Percentiles rank a stretch among this genome's conserved stretches.
These are phyloP conservation scores for Trametes villosa DNA, from an alignment of 768 basidiomycete species.

Conservation along the genomic window DNA sequence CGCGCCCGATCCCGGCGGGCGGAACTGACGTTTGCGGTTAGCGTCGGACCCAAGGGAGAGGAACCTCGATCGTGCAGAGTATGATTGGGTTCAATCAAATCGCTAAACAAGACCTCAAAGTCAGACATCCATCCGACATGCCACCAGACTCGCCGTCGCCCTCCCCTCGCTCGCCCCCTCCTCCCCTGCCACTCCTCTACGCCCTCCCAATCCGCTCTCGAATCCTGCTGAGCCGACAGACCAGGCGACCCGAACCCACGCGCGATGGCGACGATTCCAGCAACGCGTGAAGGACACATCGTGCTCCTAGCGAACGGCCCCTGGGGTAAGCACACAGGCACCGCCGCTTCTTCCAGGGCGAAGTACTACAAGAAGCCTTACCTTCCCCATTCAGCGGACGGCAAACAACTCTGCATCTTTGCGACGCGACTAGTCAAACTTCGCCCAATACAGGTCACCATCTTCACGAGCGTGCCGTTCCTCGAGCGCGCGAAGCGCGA, in stretches of 20 bases:
- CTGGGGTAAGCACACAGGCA: conserved; percentile 7
- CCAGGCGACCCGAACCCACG: no score
- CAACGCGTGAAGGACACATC: conserved; percentile 4
- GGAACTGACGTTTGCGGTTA: not conserved
- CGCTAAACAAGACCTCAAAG: conserved; percentile 11
- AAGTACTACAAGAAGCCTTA: not conserved
- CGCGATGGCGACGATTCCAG: no score
- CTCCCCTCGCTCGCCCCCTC: not conserved
- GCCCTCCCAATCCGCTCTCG: no score
- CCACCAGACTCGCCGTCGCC: not conserved
- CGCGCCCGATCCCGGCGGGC: no score
- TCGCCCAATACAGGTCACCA: conserved; percentile 5
- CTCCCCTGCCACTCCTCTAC: not conserved
- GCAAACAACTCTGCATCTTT: conserved; percentile 12
- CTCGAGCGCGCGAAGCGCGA: conserved; percentile 10
- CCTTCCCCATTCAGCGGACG: not conserved
- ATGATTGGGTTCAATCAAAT: not conserved
- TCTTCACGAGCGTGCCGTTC: not conserved
- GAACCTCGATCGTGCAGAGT: not conserved
- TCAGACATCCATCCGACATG: conserved; percentile 6
- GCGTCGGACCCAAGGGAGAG: conserved; percentile 4
- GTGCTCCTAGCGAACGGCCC: conserved; percentile 10
- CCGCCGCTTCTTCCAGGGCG: not conserved
- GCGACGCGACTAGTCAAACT: not conserved
- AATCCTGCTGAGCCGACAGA: no score